Base-by-base conservation (phyloP, 2,329 filamentous ascomycete genomes). In the Aspergillus pseudoterreus region DNA sequence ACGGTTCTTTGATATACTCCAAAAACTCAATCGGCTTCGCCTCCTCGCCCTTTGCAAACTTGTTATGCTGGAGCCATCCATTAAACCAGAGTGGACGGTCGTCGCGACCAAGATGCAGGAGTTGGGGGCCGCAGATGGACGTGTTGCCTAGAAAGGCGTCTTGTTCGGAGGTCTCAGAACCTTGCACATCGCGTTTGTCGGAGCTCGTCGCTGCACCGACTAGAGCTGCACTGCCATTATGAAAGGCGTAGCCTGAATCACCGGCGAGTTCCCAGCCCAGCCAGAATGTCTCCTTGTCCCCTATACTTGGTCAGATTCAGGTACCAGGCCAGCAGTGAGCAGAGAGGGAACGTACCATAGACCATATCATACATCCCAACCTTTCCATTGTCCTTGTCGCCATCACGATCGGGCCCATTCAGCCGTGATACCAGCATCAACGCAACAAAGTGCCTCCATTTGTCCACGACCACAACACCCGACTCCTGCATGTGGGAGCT, bases 261-360 rank as follows among this genome's bases (percentile, higher is more conserved):
- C 72, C 74, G 17, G 69, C 71, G 14, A 78, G 68, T 52, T 77
- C 71, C 66, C 74, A 77, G 15, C 73, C 71, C 3, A 78, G 66
- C 75, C 75, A 78, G 64, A 76, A 78, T 2, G 75, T 78, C 53
- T 78, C 75, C 54, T 78, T 78, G 59, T 78, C 75, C 42, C 75
- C 74, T 74, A 56, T 14, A 1, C 12, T 21, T 43, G 14, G 14
- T 36, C 11, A 27, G 24, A 10, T 27, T 27, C 24, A 22, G 4
- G 4, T 22, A 22, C 17, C 17, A 19, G 17, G 17, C 17, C 17
- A 19, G 17, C 17, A 19, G 17, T 19, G 17, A 19, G 17, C 17
- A 19, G 17, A 3, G 17, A 19, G 17, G 4, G 21, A 36, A 64
- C 67, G 55, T 57, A 73, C 69, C 74, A 50, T 75, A 76, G 33